Evolutionary conservation across 768 basidiomycete species (phyloP), one percentile per base, ranked within the genome.

Genomic region (Rhizopogon vinicolor): DNA sequence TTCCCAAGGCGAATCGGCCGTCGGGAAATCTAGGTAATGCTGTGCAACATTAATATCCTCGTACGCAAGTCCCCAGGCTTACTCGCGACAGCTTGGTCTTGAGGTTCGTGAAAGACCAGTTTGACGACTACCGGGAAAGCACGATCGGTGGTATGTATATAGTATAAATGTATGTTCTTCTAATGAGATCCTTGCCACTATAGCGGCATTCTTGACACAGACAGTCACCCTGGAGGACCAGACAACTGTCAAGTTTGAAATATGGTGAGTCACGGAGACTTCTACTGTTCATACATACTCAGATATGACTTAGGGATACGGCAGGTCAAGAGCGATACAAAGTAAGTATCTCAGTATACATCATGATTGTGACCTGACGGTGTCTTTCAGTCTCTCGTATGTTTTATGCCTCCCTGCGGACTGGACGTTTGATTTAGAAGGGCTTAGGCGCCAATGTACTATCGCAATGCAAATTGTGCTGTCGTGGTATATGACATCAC

Each of bases 401-500:
- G 82, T 73, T 37, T 41, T 14, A 14, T 29, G 37, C 16, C 22
- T 41, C 41, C 42, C 12, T 18, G 7, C 29, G 22, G 37, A 42
- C 19, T 16, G 19, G 55, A 49, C 13, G 35, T 42, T 29, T 50
- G 25, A 52, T 41, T 56, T 49, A 53, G 54, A 58, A 58, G 58
- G 25, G 50, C 18, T 41, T 54, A 93, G 84, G 91, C 92, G 39
- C 93, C 92, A 54, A 96, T 95, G 93, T 96, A 96, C 77, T 97
- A 97, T 74, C 87, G 93, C 61, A 93, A 93, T 61, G 92, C 91
- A 65, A 90, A 94, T 65, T 93, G 92, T 64, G 93, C 93, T 25
- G 91, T 96, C 28, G 93, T 94, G 45, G 93, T 94, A 19, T 96
- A 93, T 69, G 97, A 99, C 73, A 95, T 99, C 70, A 98, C 97